A percentile compares a stretch with the other conserved stretches of the same genome.
These are phyloP conservation scores for Serpula lacrymans DNA, from an alignment of 768 basidiomycete genomes.

Conservation along the genomic window DNA sequence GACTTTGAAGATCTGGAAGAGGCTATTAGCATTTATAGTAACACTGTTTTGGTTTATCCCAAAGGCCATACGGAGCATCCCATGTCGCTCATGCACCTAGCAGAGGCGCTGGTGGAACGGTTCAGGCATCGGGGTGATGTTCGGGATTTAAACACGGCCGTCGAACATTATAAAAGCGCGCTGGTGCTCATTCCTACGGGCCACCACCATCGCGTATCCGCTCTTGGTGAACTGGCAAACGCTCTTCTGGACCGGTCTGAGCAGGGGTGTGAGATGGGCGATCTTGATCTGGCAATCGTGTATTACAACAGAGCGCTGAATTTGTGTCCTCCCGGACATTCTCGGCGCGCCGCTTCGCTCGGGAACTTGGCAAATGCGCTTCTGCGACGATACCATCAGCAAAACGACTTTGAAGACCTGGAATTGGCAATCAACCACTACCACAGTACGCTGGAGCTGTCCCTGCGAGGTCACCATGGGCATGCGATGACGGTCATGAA, in stretches of 20 bases:
- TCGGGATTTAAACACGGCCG: constrained; percentile 25
- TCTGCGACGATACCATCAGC: constrained; percentile 12
- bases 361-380: constrained; percentile 5
- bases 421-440: constrained; percentile 18
- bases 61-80: constrained; percentile 55
- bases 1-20: constrained; percentile 20
- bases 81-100: constrained; percentile 21
- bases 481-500: constrained; percentile 9
- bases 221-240: constrained; percentile 13
- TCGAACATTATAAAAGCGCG: constrained; percentile 7
- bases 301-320: constrained; percentile 21
- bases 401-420: constrained; percentile 18
- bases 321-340: constrained; percentile 8
- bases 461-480: constrained; percentile 5
- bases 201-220: constrained; percentile 1
- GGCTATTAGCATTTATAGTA: constrained; percentile 37
- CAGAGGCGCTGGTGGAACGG: constrained; percentile 20
- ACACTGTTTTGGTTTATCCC: constrained; percentile 88
- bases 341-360: not conserved
- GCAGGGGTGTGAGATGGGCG: constrained; percentile 4
- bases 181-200: constrained; percentile 4
- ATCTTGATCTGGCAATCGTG: constrained; percentile 12
- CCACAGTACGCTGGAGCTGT: not conserved
- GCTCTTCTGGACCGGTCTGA: constrained; percentile 9
- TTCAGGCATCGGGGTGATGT: constrained; percentile 19